phyloP scores from a whole-genome alignment of 2,329 filamentous ascomycete genomes.

The Fusarium nisikadoi region DNA sequence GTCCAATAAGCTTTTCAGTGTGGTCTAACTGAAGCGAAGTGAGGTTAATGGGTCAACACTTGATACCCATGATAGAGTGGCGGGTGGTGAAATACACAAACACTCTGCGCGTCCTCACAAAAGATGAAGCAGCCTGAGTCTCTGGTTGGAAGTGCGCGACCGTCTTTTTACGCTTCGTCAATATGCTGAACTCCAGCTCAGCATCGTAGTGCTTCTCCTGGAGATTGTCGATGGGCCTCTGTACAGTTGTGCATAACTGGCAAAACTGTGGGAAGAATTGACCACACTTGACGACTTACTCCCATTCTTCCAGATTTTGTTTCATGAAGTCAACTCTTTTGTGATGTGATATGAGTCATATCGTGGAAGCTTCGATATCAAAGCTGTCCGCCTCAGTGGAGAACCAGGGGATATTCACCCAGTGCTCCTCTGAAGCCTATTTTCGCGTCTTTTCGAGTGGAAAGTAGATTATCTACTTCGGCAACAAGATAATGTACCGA shows the following conservation, averaged over 20 bases:
- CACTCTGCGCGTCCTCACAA: background rate
- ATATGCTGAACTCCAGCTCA: background rate
- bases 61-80: background rate
- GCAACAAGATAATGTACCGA: background rate
- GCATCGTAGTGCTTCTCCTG: background rate
- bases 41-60: background rate
- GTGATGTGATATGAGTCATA: background rate
- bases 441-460: background rate
- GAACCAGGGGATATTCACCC: accelerated
- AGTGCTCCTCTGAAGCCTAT: background rate
- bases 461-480: accelerated
- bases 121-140: background rate
- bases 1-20: background rate
- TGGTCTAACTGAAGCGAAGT: background rate
- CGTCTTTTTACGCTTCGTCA: too few relatives aligned
- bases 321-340: background rate
- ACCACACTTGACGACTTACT: background rate
- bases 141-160: background rate
- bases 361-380: background rate
- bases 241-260: background rate
- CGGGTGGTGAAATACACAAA: accelerated
- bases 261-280: background rate
- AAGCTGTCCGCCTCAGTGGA: background rate
- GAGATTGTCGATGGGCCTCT: background rate
- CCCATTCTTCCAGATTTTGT: background rate